Evolutionary conservation across 176 grass and related monocot genomes (phyloP).

Genomic region (Tuctoria greenei): DNA sequence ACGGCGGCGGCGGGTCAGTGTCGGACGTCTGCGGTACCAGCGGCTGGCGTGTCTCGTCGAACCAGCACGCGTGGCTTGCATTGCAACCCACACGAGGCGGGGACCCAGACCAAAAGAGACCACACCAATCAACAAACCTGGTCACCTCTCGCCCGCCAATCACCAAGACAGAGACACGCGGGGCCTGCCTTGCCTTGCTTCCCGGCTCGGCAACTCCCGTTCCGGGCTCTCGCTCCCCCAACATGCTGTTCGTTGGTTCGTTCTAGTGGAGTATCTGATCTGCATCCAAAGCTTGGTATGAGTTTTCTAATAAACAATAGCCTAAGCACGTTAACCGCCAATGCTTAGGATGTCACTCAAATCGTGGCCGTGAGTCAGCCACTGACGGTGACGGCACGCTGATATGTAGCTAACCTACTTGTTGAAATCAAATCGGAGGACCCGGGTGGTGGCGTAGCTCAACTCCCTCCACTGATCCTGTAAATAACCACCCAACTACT

Average conservation of each 20-base stretch:
- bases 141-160: background rate
- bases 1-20: background rate
- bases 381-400: background rate
- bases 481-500: background rate
- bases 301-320: background rate
- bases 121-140: background rate
- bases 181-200: background rate
- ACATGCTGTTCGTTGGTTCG: background rate
- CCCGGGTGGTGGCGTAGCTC: constrained; percentile 7
- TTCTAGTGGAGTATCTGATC: background rate
- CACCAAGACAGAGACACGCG: background rate
- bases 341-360: background rate
- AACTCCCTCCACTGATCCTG: background rate
- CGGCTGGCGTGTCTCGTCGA: constrained; percentile 21
- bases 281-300: background rate
- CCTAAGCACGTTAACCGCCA: background rate
- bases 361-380: background rate
- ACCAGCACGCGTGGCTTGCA: constrained; percentile 26
- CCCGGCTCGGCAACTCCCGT: background rate
- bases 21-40: background rate
- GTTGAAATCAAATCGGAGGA: background rate
- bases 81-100: constrained; percentile 26
- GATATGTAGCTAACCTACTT: constrained; percentile 3
- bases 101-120: background rate
- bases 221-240: no score